A percentile compares a stretch with the other conserved stretches of the same genome.
Conservation (phyloP, 2,329 filamentous ascomycete species). For the Pseudocercospora pini-densiflorae region DNA sequence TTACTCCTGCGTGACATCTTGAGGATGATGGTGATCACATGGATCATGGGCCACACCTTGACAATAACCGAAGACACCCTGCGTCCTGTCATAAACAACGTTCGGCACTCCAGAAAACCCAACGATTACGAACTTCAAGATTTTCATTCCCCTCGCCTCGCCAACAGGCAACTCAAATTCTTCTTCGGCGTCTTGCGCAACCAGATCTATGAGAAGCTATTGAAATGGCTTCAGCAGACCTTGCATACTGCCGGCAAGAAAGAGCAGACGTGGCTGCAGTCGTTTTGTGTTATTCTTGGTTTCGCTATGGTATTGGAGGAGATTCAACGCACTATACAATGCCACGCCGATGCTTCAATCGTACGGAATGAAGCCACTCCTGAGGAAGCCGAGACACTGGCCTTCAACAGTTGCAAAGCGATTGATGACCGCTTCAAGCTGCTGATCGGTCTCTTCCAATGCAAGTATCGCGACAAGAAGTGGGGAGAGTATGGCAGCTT, state of each 20-base stretch:
- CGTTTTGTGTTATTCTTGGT: slow-evolving; percentile 53
- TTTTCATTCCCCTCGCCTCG: slow-evolving; percentile 48
- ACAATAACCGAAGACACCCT: slow-evolving; percentile 49
- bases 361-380: slow-evolving; percentile 33
- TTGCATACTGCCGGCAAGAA: slow-evolving; percentile 49
- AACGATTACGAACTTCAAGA: slow-evolving; percentile 24
- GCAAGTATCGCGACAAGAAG: slow-evolving; percentile 52
- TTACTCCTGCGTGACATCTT: slow-evolving; percentile 50
- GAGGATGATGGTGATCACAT: slow-evolving; percentile 53
- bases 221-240: slow-evolving; percentile 54
- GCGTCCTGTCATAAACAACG: slow-evolving; percentile 41
- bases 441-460: slow-evolving; percentile 51
- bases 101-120: slow-evolving; percentile 44
- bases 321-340: slow-evolving; percentile 51
- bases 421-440: slow-evolving; percentile 53
- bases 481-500: slow-evolving; percentile 44
- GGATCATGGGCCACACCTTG: slow-evolving; percentile 55
- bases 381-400: slow-evolving; percentile 26
- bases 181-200: slow-evolving; percentile 52
- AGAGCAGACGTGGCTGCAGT: slow-evolving; percentile 50
- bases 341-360: slow-evolving; percentile 47
- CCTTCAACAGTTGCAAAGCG: slow-evolving; percentile 46
- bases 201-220: slow-evolving; percentile 46
- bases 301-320: slow-evolving; percentile 55
- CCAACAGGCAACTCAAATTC: slow-evolving; percentile 56